Percentiles rank a stretch among this genome's conserved stretches.
Conservation (phyloP, 2,329 filamentous ascomycete species). For the Dendrostoma leiphaemia region DNA sequence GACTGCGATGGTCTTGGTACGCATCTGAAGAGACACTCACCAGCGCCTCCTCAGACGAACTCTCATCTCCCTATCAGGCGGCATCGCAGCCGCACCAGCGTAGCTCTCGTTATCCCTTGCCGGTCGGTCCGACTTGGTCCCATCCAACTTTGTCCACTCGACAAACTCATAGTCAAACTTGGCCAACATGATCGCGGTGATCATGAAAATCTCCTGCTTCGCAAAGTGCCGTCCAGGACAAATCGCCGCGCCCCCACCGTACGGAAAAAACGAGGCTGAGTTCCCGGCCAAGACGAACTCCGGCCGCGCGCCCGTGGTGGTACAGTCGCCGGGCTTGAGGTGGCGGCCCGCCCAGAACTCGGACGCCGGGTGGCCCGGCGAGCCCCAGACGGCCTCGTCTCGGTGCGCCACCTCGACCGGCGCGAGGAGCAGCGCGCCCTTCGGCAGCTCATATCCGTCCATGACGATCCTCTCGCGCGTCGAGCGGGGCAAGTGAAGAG, state of each 20-base stretch:
- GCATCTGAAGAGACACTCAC: too few relatives aligned
- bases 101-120: constrained; percentile 11
- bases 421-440: constrained; percentile 23
- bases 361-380: constrained; percentile 6
- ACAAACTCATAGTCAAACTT: constrained; percentile 31
- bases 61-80: constrained; percentile 23
- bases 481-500: constrained; percentile 25
- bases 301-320: not conserved
- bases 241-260: constrained; percentile 31
- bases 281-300: constrained; percentile 3
- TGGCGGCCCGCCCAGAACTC: constrained; percentile 19
- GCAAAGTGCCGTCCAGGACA: constrained; percentile 39
- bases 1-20: too few relatives aligned
- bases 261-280: constrained; percentile 12
- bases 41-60: constrained; percentile 13
- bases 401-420: constrained; percentile 24
- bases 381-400: constrained; percentile 17
- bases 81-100: constrained; percentile 16
- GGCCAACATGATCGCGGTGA: constrained; percentile 28
- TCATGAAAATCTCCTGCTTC: constrained; percentile 36
- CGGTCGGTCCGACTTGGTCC: constrained; percentile 13
- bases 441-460: constrained; percentile 20
- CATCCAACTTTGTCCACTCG: constrained; percentile 12
- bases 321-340: not conserved
- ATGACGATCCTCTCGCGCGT: constrained; percentile 17